Conservation (phyloP, 140 eudicot species). For the Erigeron philadelphicus region DNA sequence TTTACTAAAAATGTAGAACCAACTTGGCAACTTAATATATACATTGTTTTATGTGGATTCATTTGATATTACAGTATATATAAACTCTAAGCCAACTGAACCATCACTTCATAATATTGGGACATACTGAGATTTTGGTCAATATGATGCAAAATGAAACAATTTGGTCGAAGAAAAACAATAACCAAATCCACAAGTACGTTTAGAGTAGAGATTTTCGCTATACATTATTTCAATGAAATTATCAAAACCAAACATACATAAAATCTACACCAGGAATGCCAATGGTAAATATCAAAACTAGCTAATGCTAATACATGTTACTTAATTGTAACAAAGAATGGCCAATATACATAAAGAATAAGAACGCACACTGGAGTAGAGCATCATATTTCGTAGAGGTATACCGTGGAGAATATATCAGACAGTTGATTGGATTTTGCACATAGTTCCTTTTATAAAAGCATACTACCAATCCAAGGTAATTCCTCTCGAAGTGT, state of each 20-base stretch:
- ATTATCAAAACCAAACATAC: constrained; percentile 17
- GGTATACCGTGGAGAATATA: not conserved
- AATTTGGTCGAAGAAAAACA: not conserved
- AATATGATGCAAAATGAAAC: not conserved
- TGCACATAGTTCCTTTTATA: not conserved
- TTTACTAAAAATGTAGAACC: too few relatives aligned
- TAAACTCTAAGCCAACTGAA: too few relatives aligned
- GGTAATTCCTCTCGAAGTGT: constrained; percentile 50
- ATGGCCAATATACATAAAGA: constrained; percentile 34
- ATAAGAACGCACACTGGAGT: constrained; percentile 25
- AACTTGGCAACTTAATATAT: too few relatives aligned
- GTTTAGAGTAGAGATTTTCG: not conserved
- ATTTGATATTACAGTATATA: too few relatives aligned
- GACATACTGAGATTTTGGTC: too few relatives aligned
- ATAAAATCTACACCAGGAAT: constrained; percentile 12
- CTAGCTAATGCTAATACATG: constrained; percentile 24
- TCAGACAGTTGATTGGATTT: constrained; percentile 7
- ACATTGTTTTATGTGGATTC: too few relatives aligned
- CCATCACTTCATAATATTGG: too few relatives aligned
- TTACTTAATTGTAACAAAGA: constrained; percentile 27
- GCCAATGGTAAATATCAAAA: constrained; percentile 14
- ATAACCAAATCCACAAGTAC: not conserved
- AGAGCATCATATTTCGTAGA: constrained; percentile 10
- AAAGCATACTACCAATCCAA: constrained; percentile 70
- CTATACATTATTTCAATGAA: constrained; percentile 6